A percentile compares a stretch with the other conserved stretches of the same genome.
These are phyloP conservation scores for Pharus latifolius DNA, from an alignment of 176 grass and related monocot species.

Conservation along the genomic window DNA sequence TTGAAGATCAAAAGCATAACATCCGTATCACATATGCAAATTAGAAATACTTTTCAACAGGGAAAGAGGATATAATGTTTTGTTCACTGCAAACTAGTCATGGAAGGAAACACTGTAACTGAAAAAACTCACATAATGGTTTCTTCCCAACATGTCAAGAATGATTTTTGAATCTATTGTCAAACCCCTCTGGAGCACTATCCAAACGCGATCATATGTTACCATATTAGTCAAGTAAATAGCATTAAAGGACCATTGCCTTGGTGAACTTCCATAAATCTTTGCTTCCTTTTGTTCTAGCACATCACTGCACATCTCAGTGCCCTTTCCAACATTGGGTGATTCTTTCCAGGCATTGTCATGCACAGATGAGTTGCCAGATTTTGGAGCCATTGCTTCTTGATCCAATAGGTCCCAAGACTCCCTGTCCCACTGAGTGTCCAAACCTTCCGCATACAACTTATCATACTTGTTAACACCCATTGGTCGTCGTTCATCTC, in stretches of 20 bases:
- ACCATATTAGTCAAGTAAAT: conserved; percentile 53
- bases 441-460: conserved; percentile 9
- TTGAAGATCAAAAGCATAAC: neutral
- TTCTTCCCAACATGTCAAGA: conserved; percentile 40
- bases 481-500: conserved; percentile 20
- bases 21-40: neutral
- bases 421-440: neutral
- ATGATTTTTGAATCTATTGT: conserved; percentile 46
- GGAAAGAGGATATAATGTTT: neutral
- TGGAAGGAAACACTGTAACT: conserved; percentile 5
- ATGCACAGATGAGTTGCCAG: conserved; percentile 21
- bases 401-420: conserved; percentile 35
- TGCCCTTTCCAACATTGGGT: conserved; percentile 12
- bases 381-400: conserved; percentile 25
- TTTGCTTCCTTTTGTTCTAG: conserved; percentile 17
- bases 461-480: conserved; percentile 40
- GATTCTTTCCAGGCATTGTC: conserved; percentile 21
- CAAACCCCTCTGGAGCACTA: conserved; percentile 31
- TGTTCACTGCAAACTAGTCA: conserved; percentile 12
- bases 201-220: conserved; percentile 69
- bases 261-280: conserved; percentile 10
- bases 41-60: neutral
- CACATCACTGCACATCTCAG: conserved; percentile 7
- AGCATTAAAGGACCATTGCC: conserved; percentile 44
- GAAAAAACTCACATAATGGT: conserved; percentile 44